Conservation (phyloP, 352 stramenopile genomes). For the Phytophthora tubulina region DNA sequence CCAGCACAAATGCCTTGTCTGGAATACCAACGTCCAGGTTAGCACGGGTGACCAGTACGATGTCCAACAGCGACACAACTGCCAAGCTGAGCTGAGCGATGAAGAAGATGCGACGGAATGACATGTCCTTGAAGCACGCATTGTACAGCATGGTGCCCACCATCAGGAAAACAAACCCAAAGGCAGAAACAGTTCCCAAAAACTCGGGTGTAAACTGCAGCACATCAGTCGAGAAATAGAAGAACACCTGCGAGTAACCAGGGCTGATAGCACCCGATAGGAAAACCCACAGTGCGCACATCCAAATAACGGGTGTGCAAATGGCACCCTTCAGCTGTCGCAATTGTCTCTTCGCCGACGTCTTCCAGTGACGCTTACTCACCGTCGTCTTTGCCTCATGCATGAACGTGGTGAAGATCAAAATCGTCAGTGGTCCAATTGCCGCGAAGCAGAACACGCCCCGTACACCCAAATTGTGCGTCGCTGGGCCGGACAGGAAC, state of each 20-base stretch:
- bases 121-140: conserved; percentile 88
- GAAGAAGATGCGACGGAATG: conserved; percentile 95
- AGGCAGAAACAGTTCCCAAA: conserved; percentile 87
- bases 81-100: conserved; percentile 85
- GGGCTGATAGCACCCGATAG: conserved; percentile 94
- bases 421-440: conserved; percentile 90
- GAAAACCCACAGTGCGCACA: conserved; percentile 97
- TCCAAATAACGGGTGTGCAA: conserved; percentile 93
- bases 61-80: conserved; percentile 76
- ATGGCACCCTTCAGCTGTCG: conserved; percentile 83
- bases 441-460: conserved; percentile 95
- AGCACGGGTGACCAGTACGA: conserved; percentile 92
- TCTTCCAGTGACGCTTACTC: conserved; percentile 57
- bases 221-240: conserved; percentile 97
- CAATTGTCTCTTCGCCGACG: conserved; percentile 62
- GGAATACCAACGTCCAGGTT: conserved; percentile 94
- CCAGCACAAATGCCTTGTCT: conserved; percentile 96
- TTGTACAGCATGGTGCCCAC: conserved; percentile 89
- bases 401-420: conserved; percentile 91
- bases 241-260: conserved; percentile 94
- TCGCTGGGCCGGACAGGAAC: conserved; percentile 92
- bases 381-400: conserved; percentile 75
- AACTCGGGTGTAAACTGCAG: conserved; percentile 96
- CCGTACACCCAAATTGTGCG: conserved; percentile 91
- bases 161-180: conserved; percentile 85